Evolutionary conservation across 208 protist genomes (phyloP).

Genomic region (Leishmania major): DNA sequence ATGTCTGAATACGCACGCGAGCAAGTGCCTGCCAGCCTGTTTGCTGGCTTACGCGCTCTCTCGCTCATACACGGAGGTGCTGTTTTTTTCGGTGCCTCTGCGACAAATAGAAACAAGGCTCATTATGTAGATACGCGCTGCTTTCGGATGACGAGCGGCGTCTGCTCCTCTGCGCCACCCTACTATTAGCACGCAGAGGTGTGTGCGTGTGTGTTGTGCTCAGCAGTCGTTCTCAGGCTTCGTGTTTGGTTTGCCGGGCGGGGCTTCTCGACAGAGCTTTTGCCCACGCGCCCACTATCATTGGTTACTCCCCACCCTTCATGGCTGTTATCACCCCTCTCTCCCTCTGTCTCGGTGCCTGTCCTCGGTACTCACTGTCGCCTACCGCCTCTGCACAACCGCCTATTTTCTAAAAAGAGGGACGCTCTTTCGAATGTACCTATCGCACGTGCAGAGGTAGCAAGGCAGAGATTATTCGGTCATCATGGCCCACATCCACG

Average conservation of each 20-base stretch:
- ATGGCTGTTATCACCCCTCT: background rate
- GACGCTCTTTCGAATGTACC: background rate
- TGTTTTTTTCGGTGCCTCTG: background rate
- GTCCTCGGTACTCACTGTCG: background rate
- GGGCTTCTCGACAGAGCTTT: background rate
- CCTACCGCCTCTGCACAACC: too few species aligned
- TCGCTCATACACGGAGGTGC: too few species aligned
- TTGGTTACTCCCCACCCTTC: background rate
- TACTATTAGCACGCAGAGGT: background rate
- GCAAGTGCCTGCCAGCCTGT: background rate
- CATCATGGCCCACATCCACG: slow-evolving; percentile 63
- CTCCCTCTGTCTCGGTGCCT: background rate
- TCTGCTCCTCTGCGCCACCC: background rate
- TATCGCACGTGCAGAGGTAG: background rate
- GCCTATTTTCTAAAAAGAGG: too few species aligned
- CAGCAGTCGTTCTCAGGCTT: background rate
- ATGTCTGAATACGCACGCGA: background rate
- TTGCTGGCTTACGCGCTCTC: background rate
- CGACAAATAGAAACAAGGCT: background rate
- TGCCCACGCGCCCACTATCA: background rate
- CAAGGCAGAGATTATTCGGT: too few species aligned
- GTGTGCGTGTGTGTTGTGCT: background rate
- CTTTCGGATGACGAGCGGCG: background rate
- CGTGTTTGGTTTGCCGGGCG: too few species aligned
- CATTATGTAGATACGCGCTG: too few species aligned